Evolutionary conservation across 2,329 filamentous ascomycete species (phyloP).

Genomic region (Verticillium albo-atrum): DNA sequence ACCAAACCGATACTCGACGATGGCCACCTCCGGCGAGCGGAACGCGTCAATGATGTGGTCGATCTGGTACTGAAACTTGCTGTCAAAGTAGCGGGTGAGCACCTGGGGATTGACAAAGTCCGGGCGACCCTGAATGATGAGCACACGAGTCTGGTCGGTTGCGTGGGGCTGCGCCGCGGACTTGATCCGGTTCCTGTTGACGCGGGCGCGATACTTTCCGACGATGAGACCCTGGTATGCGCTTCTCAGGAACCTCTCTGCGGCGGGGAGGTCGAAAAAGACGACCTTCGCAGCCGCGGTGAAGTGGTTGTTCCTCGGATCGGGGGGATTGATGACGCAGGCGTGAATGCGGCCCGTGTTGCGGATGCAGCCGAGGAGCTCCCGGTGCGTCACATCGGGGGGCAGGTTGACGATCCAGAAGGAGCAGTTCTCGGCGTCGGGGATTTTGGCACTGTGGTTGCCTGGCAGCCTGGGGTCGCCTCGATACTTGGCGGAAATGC

Average conservation of each 20-base stretch:
- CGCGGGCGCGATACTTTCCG: slow-evolving; percentile 27
- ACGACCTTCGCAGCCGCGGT: slow-evolving; percentile 43
- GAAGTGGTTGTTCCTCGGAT: slow-evolving; percentile 24
- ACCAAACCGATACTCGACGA: slow-evolving; percentile 49
- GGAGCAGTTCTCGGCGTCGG: slow-evolving; percentile 39
- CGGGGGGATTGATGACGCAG: slow-evolving; percentile 45
- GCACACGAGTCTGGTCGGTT: slow-evolving; percentile 37
- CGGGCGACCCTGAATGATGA: slow-evolving; percentile 42
- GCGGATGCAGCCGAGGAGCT: slow-evolving; percentile 40
- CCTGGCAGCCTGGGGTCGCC: slow-evolving; percentile 29
- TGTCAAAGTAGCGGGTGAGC: slow-evolving; percentile 35
- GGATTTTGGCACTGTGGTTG: slow-evolving; percentile 35
- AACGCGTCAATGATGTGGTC: slow-evolving; percentile 34
- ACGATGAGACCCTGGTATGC: slow-evolving; percentile 28
- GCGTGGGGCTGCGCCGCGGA: slow-evolving; percentile 20
- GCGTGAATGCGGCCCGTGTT: slow-evolving; percentile 47
- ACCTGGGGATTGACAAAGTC: slow-evolving; percentile 35
- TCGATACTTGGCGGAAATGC: slow-evolving; percentile 29
- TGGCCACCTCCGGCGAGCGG: slow-evolving; percentile 17
- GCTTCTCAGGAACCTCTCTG: slow-evolving; percentile 25
- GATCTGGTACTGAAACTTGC: slow-evolving; percentile 40
- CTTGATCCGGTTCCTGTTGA: slow-evolving; percentile 45
- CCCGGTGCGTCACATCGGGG: slow-evolving; percentile 30
- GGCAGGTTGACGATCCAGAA: slow-evolving; percentile 51
- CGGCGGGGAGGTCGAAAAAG: slow-evolving; percentile 38